phyloP scores from a whole-genome alignment of 257 asterid genomes.

The Penstemon davidsonii region DNA sequence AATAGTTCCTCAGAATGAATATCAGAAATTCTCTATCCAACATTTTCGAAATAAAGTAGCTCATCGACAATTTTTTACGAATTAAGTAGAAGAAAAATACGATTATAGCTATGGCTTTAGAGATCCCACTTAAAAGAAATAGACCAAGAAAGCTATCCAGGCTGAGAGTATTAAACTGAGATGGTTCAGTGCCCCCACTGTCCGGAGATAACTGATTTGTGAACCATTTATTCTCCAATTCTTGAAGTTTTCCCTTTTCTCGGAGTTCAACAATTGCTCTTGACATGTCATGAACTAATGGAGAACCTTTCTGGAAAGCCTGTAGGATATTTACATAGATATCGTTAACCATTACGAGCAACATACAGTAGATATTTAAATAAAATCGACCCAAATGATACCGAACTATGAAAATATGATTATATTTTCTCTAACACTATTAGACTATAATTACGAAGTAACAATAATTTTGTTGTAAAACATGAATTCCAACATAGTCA shows the following conservation, averaged over 20 bases:
- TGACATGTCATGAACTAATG: conserved; percentile 33
- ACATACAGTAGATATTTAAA: conserved; percentile 9
- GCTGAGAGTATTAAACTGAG: conserved; percentile 1
- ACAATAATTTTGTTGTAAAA: too few species aligned
- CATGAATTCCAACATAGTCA: too few species aligned
- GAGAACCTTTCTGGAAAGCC: conserved; percentile 40
- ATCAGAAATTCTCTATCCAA: not conserved
- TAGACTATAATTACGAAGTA: too few species aligned
- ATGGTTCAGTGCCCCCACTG: not conserved
- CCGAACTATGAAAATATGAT: too few species aligned
- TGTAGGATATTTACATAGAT: not conserved
- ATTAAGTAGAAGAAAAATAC: not conserved
- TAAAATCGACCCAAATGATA: not conserved
- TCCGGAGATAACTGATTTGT: not conserved
- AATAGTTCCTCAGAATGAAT: not conserved
- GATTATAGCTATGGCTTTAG: conserved; percentile 2
- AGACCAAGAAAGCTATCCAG: conserved; percentile 27
- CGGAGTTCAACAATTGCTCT: conserved; percentile 31
- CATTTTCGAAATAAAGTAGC: not conserved
- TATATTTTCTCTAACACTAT: too few species aligned
- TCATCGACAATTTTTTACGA: not conserved
- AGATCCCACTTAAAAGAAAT: conserved; percentile 27
- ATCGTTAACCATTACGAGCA: not conserved
- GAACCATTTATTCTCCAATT: conserved; percentile 36
- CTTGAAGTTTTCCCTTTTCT: conserved; percentile 29